A percentile compares a stretch with the other conserved stretches of the same genome.
Evolutionary conservation across 257 asterid species (phyloP).

Genomic region (Solanum tacnaense): DNA sequence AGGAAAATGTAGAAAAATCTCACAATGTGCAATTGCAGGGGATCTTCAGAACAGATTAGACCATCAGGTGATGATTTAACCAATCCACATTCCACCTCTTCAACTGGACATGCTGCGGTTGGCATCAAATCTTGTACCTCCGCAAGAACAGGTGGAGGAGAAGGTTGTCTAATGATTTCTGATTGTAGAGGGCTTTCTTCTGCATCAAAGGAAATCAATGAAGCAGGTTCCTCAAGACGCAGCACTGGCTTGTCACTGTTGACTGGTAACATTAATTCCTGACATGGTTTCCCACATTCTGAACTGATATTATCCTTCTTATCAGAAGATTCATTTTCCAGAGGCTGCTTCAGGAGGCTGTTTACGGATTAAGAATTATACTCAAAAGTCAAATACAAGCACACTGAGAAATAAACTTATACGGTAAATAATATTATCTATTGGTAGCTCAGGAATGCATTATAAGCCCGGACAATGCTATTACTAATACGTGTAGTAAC

Average conservation of each 20-base stretch:
- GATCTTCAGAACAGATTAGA: slow-evolving; percentile 59
- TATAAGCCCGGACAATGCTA: neutral
- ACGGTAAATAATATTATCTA: neutral
- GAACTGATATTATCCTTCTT: slow-evolving; percentile 32
- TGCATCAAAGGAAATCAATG: slow-evolving; percentile 72
- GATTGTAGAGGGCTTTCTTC: slow-evolving; percentile 35
- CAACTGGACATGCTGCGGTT: slow-evolving; percentile 20
- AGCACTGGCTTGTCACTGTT: slow-evolving; percentile 23
- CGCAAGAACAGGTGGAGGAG: slow-evolving; percentile 77
- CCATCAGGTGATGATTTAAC: slow-evolving; percentile 36
- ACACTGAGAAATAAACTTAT: neutral
- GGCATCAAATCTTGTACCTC: slow-evolving; percentile 81
- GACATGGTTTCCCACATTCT: slow-evolving; percentile 29
- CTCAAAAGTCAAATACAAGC: neutral
- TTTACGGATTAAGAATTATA: slow-evolving; percentile 9
- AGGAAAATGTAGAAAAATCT: slow-evolving; percentile 11
- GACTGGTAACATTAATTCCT: slow-evolving; percentile 31
- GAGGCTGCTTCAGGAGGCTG: slow-evolving; percentile 35
- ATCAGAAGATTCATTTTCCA: slow-evolving; percentile 28
- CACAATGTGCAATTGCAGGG: slow-evolving; percentile 87
- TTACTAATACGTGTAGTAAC: neutral
- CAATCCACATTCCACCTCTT: slow-evolving; percentile 30
- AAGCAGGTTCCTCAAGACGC: slow-evolving; percentile 44
- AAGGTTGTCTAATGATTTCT: slow-evolving; percentile 61
- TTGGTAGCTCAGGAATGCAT: neutral